Evolutionary conservation across 164 flowering plant genomes (phyloP), one percentile per base, ranked within the genome.

Genomic region (Cinnamomum chago): DNA sequence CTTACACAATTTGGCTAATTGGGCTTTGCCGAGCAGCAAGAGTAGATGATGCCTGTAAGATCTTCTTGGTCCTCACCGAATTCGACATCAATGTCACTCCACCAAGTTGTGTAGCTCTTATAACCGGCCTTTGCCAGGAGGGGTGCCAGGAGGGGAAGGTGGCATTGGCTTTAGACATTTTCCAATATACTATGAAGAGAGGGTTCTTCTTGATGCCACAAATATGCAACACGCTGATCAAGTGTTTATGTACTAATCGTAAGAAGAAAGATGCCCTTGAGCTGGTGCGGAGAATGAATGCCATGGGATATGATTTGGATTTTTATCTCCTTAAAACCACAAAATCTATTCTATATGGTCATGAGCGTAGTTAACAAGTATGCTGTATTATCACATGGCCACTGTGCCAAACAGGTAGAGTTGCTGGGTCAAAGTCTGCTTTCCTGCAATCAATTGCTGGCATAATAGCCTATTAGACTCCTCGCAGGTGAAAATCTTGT

Each of bases 91-190:
- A 40, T 55, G 77, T 93, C 24, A 82, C 88, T 62, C 82, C 90
- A 25, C 82, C 93, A 23, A 84, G 88, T 76, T 95, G 97, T 79
- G 93, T 81, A 69, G 72, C 50, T 79, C 84, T 93, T 81, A 90
- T 95, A n/a, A 13, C 58, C 70, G 40, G 79, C 65, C 89, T 90
- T 13, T 88, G 89, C 76, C 47, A 30, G 5, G 27, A 27, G 27
- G 27, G 27, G 27, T 27, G 35, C 35, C 62, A 51, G 24, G 78
- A 78, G 72, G 82, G 81, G 70, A 82, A 82, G 33, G 72, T 87
- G 27, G 90, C 81, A 58, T 33, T 73, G 62, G 97, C 98, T 12
- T 35, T 83, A n/a, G 84, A 85, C 52, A 67, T 90, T 55, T 91
- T 95, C 75, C 75, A 71, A 18, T 88, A 90, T 76, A 80, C 90